phyloP scores from a whole-genome alignment of 371 early-diverging fungal species.

The Rhizomucor pusillus region DNA sequence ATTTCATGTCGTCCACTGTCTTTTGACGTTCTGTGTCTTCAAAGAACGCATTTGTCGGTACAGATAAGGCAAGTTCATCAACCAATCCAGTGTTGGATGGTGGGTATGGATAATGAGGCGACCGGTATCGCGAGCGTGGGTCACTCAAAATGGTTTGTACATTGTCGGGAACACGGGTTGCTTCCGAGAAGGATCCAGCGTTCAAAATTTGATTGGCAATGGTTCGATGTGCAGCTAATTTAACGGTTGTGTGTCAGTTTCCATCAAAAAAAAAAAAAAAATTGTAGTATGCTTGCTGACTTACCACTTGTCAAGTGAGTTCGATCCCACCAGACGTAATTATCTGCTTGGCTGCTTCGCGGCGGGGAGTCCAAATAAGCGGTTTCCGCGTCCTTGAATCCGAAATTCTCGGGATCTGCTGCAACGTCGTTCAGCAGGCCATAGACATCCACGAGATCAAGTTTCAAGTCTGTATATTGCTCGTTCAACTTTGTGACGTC shows the following conservation, averaged over 20 bases:
- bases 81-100: constrained; percentile 22
- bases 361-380: constrained; percentile 31
- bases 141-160: constrained; percentile 14
- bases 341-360: constrained; percentile 17
- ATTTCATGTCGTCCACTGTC: neutral
- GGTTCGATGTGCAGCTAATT: constrained; percentile 27
- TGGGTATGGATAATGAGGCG: constrained; percentile 18
- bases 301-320: constrained; percentile 45
- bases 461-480: constrained; percentile 31
- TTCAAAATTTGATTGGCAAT: constrained; percentile 36
- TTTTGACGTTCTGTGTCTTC: neutral
- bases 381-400: constrained; percentile 19
- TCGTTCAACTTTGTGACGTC: constrained; percentile 35
- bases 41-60: neutral
- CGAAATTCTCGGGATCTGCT: constrained; percentile 28
- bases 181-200: constrained; percentile 28
- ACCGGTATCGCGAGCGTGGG: constrained; percentile 19
- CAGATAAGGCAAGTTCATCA: constrained; percentile 16
- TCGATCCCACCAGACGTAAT: constrained; percentile 49
- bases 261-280: constrained; percentile 5
- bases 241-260: neutral
- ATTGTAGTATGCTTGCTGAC: no score
- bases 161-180: constrained; percentile 10
- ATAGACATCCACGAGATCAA: constrained; percentile 35
- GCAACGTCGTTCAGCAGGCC: constrained; percentile 28